phyloP scores from a whole-genome alignment of 1,284 basidiomycete genomes.

The Lentinula novae-zelandiae region DNA sequence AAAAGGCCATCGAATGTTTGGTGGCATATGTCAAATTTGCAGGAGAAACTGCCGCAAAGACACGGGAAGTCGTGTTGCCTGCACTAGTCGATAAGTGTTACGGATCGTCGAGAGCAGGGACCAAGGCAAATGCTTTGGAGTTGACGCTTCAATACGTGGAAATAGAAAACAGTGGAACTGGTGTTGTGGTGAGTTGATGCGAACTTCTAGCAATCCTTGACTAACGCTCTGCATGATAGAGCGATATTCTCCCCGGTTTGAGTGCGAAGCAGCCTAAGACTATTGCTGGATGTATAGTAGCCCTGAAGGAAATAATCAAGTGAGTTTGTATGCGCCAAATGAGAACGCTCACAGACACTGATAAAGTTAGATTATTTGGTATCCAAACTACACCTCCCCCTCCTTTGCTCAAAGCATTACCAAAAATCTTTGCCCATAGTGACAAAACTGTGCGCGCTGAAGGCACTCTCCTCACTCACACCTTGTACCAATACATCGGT shows the following conservation, averaged over 20 bases:
- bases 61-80: conserved; percentile 80
- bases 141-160: conserved; percentile 90
- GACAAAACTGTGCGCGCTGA: conserved; percentile 97
- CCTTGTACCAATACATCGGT: conserved; percentile 88
- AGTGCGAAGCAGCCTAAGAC: conserved; percentile 94
- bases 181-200: conserved; percentile 74
- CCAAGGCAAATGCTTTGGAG: conserved; percentile 88
- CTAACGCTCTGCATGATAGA: conserved; percentile 40
- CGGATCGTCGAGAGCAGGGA: conserved; percentile 87
- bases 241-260: conserved; percentile 82
- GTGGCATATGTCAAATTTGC: conserved; percentile 87
- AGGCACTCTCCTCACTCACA: conserved; percentile 74
- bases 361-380: conserved; percentile 72
- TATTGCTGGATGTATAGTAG: conserved; percentile 79
- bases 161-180: conserved; percentile 87
- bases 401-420: conserved; percentile 80
- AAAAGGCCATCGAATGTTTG: conserved; percentile 91
- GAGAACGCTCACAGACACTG: not conserved
- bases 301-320: conserved; percentile 75
- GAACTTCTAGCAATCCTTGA: not conserved
- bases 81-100: conserved; percentile 95
- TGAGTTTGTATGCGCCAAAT: conserved; percentile 22
- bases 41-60: conserved; percentile 82
- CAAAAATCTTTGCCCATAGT: conserved; percentile 92
- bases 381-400: conserved; percentile 73